A percentile compares a stretch with the other conserved stretches of the same genome.
Evolutionary conservation across 495 filamentous ascomycete species (phyloP).

Genomic region (Hypomontagnella monticulosa): DNA sequence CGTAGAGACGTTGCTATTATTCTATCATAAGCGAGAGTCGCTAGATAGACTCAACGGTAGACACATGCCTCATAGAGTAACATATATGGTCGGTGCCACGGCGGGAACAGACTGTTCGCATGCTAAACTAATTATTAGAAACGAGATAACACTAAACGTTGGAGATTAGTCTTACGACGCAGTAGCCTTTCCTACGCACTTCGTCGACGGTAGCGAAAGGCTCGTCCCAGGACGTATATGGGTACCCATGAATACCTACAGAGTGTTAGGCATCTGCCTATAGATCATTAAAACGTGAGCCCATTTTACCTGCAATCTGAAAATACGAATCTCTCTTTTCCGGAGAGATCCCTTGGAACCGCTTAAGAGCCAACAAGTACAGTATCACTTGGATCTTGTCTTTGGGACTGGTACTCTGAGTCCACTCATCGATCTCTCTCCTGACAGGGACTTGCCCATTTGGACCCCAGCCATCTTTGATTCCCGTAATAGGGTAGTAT

Average conservation of each 20-base stretch:
- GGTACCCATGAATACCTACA: conserved; percentile 57
- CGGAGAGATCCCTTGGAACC: conserved; percentile 15
- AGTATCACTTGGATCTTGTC: too few relatives aligned
- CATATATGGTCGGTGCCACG: conserved; percentile 60
- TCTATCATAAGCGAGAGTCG: conserved; percentile 1
- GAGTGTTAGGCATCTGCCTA: conserved; percentile 23
- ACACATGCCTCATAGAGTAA: conserved; percentile 55
- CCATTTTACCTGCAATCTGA: conserved; percentile 45
- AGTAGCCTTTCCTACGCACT: conserved; percentile 48
- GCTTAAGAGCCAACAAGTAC: neutral
- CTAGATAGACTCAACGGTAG: neutral
- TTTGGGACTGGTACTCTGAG: too few relatives aligned
- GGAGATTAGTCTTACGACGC: neutral
- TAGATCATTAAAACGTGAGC: neutral
- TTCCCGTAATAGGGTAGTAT: too few relatives aligned
- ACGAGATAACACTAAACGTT: too few relatives aligned
- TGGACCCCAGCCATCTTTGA: too few relatives aligned
- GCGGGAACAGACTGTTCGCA: conserved; percentile 51
- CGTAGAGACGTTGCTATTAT: conserved; percentile 45
- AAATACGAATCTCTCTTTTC: conserved; percentile 45
- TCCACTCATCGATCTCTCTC: too few relatives aligned
- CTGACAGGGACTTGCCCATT: too few relatives aligned
- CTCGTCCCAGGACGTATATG: conserved; percentile 55
- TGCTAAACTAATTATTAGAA: conserved; percentile 8
- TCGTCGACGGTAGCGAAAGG: conserved; percentile 40